Evolutionary conservation across 768 basidiomycete species (phyloP).

Genomic region (Lentinus tigrinus): DNA sequence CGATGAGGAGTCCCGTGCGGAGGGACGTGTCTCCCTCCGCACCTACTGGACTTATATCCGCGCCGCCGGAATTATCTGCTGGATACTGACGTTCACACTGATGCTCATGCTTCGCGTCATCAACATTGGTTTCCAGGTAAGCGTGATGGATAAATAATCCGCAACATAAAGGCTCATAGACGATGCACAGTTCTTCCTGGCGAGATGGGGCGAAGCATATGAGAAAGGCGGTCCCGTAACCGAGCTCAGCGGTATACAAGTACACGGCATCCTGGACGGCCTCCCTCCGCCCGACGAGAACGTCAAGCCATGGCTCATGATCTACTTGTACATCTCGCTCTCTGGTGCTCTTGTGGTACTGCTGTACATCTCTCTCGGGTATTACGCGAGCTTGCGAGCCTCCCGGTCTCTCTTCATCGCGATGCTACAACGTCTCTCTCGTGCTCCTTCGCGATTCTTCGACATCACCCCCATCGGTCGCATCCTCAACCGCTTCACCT

Average conservation of each 20-base stretch:
- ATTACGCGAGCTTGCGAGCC: conserved; percentile 68
- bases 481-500: conserved; percentile 76
- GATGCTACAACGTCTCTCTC: conserved; percentile 53
- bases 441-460: conserved; percentile 69
- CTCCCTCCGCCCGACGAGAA: conserved; percentile 59
- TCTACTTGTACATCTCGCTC: conserved; percentile 64
- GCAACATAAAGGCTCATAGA: background rate
- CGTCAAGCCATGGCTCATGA: conserved; percentile 64
- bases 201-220: conserved; percentile 71
- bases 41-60: conserved; percentile 66
- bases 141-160: background rate
- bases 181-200: conserved; percentile 55
- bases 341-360: conserved; percentile 53
- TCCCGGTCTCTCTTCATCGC: conserved; percentile 57
- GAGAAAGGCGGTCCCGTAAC: conserved; percentile 30
- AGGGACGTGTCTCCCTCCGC: conserved; percentile 56
- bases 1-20: conserved; percentile 62
- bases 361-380: conserved; percentile 58
- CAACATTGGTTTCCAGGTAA: conserved; percentile 58
- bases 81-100: conserved; percentile 51
- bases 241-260: background rate
- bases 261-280: conserved; percentile 35
- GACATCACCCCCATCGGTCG: conserved; percentile 75
- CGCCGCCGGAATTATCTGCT: conserved; percentile 56
- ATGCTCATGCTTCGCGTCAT: conserved; percentile 55